These are phyloP conservation scores for Solanum chiquidenum DNA, from an alignment of 257 asterid genomes.

Conservation along the genomic window DNA sequence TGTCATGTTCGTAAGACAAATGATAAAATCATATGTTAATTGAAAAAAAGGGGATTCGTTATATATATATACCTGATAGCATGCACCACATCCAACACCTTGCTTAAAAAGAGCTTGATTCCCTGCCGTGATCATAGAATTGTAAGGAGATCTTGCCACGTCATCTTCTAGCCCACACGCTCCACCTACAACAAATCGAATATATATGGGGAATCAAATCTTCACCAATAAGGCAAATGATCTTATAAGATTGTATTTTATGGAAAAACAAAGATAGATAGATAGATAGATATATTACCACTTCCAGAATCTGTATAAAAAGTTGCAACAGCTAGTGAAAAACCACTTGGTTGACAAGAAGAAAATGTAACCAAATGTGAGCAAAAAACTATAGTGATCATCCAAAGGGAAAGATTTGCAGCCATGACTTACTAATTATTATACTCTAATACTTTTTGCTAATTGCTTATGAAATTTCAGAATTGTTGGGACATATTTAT, in stretches of 20 bases:
- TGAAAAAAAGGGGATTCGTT: not conserved
- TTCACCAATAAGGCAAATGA: not conserved
- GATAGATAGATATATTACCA: not conserved
- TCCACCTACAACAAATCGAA: not conserved
- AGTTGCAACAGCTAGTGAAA: not conserved
- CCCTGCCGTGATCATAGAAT: not conserved
- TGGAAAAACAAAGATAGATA: not conserved
- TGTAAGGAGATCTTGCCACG: not conserved
- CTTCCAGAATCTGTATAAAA: not conserved
- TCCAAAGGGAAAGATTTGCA: not conserved
- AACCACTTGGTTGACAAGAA: not conserved
- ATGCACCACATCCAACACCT: not conserved
- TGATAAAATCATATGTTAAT: not conserved
- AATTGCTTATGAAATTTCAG: not conserved
- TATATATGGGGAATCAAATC: not conserved
- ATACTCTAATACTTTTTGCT: not conserved
- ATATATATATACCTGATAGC: not conserved
- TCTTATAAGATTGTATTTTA: not conserved
- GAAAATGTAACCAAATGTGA: not conserved
- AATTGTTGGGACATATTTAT: not conserved
- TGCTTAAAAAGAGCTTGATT: constrained; percentile 1
- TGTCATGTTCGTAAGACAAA: not conserved
- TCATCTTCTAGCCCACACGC: constrained; percentile 6
- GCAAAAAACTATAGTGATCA: not conserved
- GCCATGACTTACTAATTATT: not conserved